Percentiles rank a stretch among this genome's conserved stretches.
These are phyloP conservation scores for Claviceps arundinis DNA, from an alignment of 2,329 filamentous ascomycete species.

Conservation along the genomic window DNA sequence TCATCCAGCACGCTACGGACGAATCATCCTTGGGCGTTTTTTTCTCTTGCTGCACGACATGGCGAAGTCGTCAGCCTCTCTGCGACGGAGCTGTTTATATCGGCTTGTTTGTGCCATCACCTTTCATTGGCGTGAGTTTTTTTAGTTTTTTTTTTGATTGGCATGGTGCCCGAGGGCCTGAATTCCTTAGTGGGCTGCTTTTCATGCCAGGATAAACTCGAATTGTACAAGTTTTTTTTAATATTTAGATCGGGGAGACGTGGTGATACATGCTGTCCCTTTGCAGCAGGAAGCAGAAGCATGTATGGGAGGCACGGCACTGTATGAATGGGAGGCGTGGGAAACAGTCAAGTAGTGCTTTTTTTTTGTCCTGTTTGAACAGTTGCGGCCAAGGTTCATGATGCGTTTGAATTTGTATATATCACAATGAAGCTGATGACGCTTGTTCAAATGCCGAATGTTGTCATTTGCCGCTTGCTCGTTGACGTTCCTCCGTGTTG, in stretches of 20 bases:
- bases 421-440: conserved; percentile 11
- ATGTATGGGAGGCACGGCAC: not conserved
- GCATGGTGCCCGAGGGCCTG: not conserved
- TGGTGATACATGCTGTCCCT: no score
- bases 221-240: conserved; percentile 5
- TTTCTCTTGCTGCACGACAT: conserved; percentile 1
- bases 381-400: not conserved
- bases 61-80: not conserved
- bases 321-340: not conserved
- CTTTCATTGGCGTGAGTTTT: not conserved
- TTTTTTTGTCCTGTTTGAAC: not conserved
- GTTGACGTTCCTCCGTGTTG: no score
- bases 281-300: no score
- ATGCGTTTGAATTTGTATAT: conserved; percentile 10
- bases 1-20: conserved; percentile 1
- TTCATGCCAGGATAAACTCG: not conserved
- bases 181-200: not conserved
- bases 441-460: conserved; percentile 6
- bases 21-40: conserved; percentile 8
- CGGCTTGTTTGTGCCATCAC: not conserved
- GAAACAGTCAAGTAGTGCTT: not conserved
- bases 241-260: conserved; percentile 3
- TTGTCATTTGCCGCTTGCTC: not conserved
- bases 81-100: not conserved
- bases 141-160: not conserved